Evolutionary conservation across 768 basidiomycete species (phyloP).

Genomic region (Pleurotus ostreatus): DNA sequence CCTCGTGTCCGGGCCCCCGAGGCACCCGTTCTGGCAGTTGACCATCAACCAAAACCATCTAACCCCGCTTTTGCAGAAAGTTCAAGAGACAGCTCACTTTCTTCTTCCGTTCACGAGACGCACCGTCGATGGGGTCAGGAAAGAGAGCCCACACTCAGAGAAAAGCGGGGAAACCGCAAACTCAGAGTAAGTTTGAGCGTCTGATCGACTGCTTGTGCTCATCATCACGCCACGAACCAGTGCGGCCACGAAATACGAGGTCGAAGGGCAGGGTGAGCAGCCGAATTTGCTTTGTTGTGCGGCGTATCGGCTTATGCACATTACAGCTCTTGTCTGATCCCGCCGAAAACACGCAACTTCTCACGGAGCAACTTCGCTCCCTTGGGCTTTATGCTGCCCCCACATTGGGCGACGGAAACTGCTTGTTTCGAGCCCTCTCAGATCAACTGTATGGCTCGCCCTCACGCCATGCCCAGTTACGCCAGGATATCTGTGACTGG

Average conservation of each 20-base stretch:
- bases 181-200: slow-evolving; percentile 14
- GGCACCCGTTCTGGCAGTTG: background rate
- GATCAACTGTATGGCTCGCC: slow-evolving; percentile 84
- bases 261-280: slow-evolving; percentile 51
- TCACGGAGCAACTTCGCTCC: slow-evolving; percentile 69
- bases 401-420: slow-evolving; percentile 89
- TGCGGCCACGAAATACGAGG: slow-evolving; percentile 55
- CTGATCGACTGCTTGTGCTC: slow-evolving; percentile 17
- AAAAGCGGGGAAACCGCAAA: slow-evolving; percentile 14
- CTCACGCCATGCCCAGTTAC: slow-evolving; percentile 60
- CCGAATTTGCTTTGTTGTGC: background rate
- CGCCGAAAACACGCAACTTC: slow-evolving; percentile 57
- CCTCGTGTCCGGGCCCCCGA: slow-evolving; percentile 10
- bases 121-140: slow-evolving; percentile 14
- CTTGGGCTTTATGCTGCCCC: slow-evolving; percentile 85
- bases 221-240: slow-evolving; percentile 19
- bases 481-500: slow-evolving; percentile 80
- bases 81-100: background rate
- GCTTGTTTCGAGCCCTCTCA: slow-evolving; percentile 85
- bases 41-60: slow-evolving; percentile 2
- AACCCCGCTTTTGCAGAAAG: slow-evolving; percentile 4
- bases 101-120: background rate
- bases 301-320: slow-evolving; percentile 9
- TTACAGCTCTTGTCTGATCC: slow-evolving; percentile 51
- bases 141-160: slow-evolving; percentile 13